Evolutionary conservation across 306 rosid genomes (phyloP).

Genomic region (Urtica urens): DNA sequence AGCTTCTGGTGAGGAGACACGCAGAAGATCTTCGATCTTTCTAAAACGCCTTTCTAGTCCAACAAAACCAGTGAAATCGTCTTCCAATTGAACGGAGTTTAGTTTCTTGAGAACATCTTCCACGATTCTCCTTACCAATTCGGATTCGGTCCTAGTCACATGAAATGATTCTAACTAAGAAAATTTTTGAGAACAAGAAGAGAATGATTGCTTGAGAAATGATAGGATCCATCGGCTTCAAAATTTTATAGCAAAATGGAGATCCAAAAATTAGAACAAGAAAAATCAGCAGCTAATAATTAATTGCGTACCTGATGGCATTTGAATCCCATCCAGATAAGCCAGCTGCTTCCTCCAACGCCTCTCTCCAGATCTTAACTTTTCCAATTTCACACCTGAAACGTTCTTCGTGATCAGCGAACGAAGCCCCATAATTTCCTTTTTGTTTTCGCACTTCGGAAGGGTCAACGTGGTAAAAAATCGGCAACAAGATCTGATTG

Average conservation of each 20-base stretch:
- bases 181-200: neutral
- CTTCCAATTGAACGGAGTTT: neutral
- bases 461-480: neutral
- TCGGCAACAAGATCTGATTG: no score
- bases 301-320: neutral
- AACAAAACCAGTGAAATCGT: constrained; percentile 4
- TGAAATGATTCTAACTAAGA: no score
- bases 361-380: neutral
- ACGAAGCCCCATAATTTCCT: neutral
- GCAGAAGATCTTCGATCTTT: neutral
- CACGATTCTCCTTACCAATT: neutral
- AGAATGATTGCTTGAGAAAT: neutral
- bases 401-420: neutral
- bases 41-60: constrained; percentile 1
- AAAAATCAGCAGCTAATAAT: no score
- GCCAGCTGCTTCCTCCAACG: neutral
- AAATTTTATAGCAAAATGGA: no score
- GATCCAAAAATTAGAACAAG: neutral
- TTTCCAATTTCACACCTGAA: no score
- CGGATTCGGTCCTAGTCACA: neutral
- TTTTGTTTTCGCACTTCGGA: neutral
- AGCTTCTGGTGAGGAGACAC: neutral
- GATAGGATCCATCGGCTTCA: no score
- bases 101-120: neutral
- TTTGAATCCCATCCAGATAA: neutral